Evolutionary conservation across 140 eudicot species (phyloP).

Genomic region (Cichorium intybus): DNA sequence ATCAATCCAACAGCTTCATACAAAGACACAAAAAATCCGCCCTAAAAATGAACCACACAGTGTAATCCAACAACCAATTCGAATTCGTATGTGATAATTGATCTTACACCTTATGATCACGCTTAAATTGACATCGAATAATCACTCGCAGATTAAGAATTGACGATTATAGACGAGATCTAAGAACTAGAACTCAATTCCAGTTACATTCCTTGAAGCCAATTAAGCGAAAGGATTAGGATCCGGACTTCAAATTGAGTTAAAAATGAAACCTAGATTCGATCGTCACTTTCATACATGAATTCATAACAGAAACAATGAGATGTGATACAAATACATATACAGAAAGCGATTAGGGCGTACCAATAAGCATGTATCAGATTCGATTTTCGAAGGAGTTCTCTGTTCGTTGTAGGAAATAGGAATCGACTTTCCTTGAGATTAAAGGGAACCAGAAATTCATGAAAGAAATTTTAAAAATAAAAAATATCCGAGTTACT

Average conservation of each 20-base stretch:
- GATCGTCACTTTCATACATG: slow-evolving; percentile 15
- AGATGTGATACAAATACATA: background rate
- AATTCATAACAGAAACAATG: background rate
- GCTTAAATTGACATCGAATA: background rate
- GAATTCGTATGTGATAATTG: background rate
- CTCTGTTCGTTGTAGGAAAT: slow-evolving; percentile 9
- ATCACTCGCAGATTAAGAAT: background rate
- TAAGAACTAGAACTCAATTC: background rate
- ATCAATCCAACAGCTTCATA: too few relatives aligned
- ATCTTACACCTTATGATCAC: background rate
- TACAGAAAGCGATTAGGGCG: background rate
- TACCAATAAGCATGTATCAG: slow-evolving; percentile 13
- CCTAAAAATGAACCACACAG: too few relatives aligned
- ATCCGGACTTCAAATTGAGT: background rate
- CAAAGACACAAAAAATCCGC: too few relatives aligned
- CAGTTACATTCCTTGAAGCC: slow-evolving; percentile 1
- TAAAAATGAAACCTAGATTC: background rate
- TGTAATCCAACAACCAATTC: too few relatives aligned
- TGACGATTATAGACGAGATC: background rate
- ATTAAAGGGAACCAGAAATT: slow-evolving; percentile 1
- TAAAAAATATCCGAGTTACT: slow-evolving; percentile 19
- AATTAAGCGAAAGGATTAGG: background rate
- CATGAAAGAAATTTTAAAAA: background rate
- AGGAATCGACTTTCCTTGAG: background rate
- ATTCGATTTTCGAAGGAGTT: slow-evolving; percentile 4